Evolutionary conservation across 169 alveolate species (phyloP), one percentile per base, ranked within the genome.

Genomic region (Eimeria brunetti): DNA sequence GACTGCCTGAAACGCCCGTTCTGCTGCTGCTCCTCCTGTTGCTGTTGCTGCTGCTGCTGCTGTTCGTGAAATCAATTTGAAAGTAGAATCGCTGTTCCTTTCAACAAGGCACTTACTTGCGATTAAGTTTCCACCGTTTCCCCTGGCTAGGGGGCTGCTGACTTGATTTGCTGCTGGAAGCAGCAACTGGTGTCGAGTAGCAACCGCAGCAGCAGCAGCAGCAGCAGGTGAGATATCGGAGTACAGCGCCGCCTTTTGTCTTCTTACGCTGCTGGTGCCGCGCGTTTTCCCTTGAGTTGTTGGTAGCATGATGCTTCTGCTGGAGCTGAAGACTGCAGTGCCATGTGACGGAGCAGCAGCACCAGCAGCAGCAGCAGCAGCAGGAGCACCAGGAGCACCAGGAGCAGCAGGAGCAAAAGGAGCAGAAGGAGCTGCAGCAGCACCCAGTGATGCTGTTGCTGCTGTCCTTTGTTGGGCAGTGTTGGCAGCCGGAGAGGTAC

Each of bases 401-500:
- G n/a, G n/a, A n/a, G n/a, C n/a, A n/a, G n/a, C n/a, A n/a, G n/a
- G n/a, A n/a, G n/a, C n/a, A n/a, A n/a, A n/a, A n/a, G n/a, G n/a
- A n/a, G n/a, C n/a, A n/a, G n/a, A n/a, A n/a, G n/a, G n/a, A n/a
- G n/a, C n/a, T n/a, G n/a, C n/a, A n/a, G n/a, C n/a, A 51, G 49
- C 3, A 27, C 85, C 38, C 62, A 41, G 85, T 46, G 85, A 7
- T 75, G 85, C 85, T 75, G 85, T 38, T 24, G 75, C 75, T 62
- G 11, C 38, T 24, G 14, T 16, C 12, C 22, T 41, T 46, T 6
- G 62, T 44, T 75, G 85, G 20, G 58, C 41, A 0, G 36, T 27
- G 62, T 41, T 46, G 24, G 85, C 85, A 4, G 41, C 85, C 0
- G 41, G 30, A 27, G 56, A 7, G 73, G 41, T 83, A 33, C 3